phyloP scores from a whole-genome alignment of 2,329 filamentous ascomycete species.

The Ophiocordyceps unilateralis region DNA sequence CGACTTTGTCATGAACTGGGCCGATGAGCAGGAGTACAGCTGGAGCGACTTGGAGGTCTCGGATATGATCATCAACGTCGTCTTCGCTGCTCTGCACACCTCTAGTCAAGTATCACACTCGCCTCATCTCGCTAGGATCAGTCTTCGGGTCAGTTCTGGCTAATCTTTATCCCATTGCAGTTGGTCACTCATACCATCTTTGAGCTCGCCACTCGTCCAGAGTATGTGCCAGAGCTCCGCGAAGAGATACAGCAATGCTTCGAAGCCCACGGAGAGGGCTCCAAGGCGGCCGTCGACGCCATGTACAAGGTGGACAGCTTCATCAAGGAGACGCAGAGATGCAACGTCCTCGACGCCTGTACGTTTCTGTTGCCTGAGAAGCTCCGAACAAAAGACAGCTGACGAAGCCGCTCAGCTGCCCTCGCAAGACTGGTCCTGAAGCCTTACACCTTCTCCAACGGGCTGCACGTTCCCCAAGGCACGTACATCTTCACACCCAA shows the following conservation, averaged over 20 bases:
- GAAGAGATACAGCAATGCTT: conserved; percentile 4
- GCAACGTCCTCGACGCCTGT: conserved; percentile 5
- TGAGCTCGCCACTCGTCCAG: conserved; percentile 4
- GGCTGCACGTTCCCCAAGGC: conserved; percentile 3
- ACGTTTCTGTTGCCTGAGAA: background rate
- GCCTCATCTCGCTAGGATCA: no score
- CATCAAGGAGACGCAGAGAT: conserved; percentile 6
- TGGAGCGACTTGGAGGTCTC: conserved; percentile 3
- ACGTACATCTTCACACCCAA: conserved; percentile 5
- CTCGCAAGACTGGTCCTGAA: conserved; percentile 4
- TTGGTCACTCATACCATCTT: conserved; percentile 4
- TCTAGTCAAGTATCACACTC: conserved; percentile 6
- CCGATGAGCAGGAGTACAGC: conserved; percentile 1
- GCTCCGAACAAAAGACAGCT: background rate
- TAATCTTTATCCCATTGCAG: background rate
- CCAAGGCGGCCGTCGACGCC: conserved; percentile 2
- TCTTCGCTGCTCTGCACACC: conserved; percentile 5
- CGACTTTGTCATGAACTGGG: conserved; percentile 4
- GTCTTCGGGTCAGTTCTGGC: no score
- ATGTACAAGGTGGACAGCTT: conserved; percentile 6
- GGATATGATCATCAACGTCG: conserved; percentile 3
- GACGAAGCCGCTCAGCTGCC: conserved; percentile 1
- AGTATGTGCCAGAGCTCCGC: conserved; percentile 2
- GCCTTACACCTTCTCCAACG: conserved; percentile 5
- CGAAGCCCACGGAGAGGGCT: conserved; percentile 2